Evolutionary conservation across 2,329 filamentous ascomycete species (phyloP).

Genomic region (Trichophyton rubrum): DNA sequence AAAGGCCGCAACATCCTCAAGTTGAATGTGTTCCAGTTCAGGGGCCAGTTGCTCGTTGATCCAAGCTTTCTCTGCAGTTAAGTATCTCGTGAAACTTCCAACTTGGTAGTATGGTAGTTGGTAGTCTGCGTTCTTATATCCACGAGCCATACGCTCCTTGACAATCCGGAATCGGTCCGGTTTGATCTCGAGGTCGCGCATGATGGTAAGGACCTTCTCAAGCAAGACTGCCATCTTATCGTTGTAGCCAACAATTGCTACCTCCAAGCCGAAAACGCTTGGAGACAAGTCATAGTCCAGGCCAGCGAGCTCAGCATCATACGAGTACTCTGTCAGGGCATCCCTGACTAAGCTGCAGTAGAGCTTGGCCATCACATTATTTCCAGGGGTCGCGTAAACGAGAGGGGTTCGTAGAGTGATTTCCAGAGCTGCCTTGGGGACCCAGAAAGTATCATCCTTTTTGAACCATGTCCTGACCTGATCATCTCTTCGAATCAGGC

Average conservation of each 20-base stretch:
- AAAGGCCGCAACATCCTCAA: conserved; percentile 62
- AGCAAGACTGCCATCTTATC: conserved; percentile 87
- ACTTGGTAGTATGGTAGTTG: conserved; percentile 84
- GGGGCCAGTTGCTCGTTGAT: conserved; percentile 67
- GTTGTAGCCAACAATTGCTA: conserved; percentile 82
- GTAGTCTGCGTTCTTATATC: conserved; percentile 75
- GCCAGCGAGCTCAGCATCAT: conserved; percentile 88
- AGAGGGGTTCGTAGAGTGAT: conserved; percentile 69
- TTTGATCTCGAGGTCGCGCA: conserved; percentile 71
- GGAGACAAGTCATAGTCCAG: conserved; percentile 68
- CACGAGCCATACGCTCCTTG: conserved; percentile 67
- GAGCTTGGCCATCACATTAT: conserved; percentile 62
- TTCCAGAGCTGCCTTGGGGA: conserved; percentile 80
- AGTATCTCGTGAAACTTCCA: conserved; percentile 66
- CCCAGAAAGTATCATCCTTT: conserved; percentile 97
- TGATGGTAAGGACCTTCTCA: conserved; percentile 73
- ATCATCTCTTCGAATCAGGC: conserved; percentile 72
- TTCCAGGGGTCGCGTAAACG: conserved; percentile 65
- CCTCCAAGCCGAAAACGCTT: conserved; percentile 59
- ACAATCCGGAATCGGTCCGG: conserved; percentile 84
- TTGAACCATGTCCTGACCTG: conserved; percentile 85
- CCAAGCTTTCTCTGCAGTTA: conserved; percentile 64
- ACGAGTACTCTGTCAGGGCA: conserved; percentile 82
- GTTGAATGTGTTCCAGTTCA: conserved; percentile 62
- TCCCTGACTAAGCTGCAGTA: conserved; percentile 81